Conservation (phyloP, 495 filamentous ascomycete species). For the Staphylotrichum longicolle region DNA sequence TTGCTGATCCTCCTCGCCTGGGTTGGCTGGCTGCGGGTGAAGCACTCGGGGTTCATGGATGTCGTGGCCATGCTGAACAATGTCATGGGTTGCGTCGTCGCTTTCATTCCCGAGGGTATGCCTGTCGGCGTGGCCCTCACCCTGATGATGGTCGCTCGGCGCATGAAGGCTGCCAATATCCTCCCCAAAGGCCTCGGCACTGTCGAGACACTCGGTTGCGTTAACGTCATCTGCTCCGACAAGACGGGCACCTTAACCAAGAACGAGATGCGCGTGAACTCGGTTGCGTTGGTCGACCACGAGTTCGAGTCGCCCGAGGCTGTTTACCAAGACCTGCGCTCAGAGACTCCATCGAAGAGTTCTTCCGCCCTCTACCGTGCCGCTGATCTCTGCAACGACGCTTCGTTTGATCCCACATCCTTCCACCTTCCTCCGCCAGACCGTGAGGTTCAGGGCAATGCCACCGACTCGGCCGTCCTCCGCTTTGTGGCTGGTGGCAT, state of each 20-base stretch:
- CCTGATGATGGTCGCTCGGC: constrained; percentile 26
- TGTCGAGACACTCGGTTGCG: constrained; percentile 28
- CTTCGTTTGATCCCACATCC: constrained; percentile 24
- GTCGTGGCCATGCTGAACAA: constrained; percentile 4
- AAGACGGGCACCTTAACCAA: constrained; percentile 65
- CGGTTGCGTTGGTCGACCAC: constrained; percentile 47
- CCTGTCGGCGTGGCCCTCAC: constrained; percentile 56
- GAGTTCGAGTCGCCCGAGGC: constrained; percentile 35
- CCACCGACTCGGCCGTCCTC: constrained; percentile 30
- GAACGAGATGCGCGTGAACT: constrained; percentile 57
- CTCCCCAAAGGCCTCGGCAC: constrained; percentile 25
- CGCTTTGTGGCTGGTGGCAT: constrained; percentile 38
- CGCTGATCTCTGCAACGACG: constrained; percentile 16
- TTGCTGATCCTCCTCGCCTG: constrained; percentile 21
- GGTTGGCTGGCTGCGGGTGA: constrained; percentile 13
- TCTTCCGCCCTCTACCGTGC: constrained; percentile 30
- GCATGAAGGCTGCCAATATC: constrained; percentile 25
- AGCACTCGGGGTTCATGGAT: constrained; percentile 8
- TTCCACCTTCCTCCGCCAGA: constrained; percentile 22
- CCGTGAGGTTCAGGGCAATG: constrained; percentile 24
- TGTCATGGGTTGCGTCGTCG: constrained; percentile 37
- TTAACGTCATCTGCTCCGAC: constrained; percentile 45
- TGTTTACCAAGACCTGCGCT: constrained; percentile 42
- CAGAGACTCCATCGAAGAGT: constrained; percentile 34
- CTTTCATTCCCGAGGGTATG: constrained; percentile 63